Base-by-base conservation (phyloP, 2,329 filamentous ascomycete genomes). In the Penicillium sp. region DNA sequence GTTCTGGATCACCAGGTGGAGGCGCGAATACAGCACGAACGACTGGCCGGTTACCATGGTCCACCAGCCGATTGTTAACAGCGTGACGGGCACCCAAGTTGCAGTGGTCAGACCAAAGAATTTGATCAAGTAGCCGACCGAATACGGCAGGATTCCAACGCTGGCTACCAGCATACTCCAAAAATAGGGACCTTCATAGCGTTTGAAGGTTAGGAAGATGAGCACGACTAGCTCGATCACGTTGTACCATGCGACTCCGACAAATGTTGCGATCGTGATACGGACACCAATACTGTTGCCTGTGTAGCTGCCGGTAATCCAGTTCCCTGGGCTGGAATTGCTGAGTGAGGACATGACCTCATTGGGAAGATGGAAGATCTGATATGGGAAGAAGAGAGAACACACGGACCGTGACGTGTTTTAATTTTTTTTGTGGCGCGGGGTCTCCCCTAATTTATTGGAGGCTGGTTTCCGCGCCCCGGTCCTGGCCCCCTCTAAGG, bases 1-100 rank as follows among this genome's bases (percentile, higher is more conserved):
- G 29, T 82, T 80, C 41, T 77, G 78, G 1, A 83, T 70, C 11
- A 87, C 75, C 10, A 87, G 72, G 61, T 86, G 83, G 4, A 87
- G 76, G 5, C 84, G 78, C 0, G 83, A 86, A 74, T 82, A 86
- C 1, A 87, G 73, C 2, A 87, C 84, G 16, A 85, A 67, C 0
- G 80, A 81, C 65, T 85, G 82, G 2, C 83, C 84, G 10, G 82
- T 84, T 1, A 86, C 79, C 81, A 86, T 85, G 1, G 74, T 57
- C 65, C 79, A 81, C 80, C 84, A 81, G 25, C 82, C 83, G 50
- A 85, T 57, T 11, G 74, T 75, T 25, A 80, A 68, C 15, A 79
- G 59, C 15, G 76, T 72, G 8, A 74, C 64, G 5, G 67, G 61
- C 11, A 69, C 23, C 64, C 66, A 69, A 13, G 59, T 61, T 6